Conservation (phyloP, 371 early-diverging fungal species). For the Mucor racemosus region DNA sequence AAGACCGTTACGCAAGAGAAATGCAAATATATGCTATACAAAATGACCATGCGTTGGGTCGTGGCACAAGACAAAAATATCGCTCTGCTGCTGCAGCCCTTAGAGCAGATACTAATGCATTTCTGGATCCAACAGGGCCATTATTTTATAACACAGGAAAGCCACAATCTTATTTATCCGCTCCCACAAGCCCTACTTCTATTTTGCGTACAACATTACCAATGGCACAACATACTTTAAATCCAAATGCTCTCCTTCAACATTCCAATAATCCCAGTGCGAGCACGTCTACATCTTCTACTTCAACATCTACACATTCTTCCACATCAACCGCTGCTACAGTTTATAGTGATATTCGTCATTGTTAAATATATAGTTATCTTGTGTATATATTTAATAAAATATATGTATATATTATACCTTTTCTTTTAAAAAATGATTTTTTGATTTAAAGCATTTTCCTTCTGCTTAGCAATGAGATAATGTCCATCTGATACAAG, state of each 20-base stretch:
- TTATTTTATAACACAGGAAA: constrained; percentile 11
- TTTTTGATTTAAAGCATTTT: too few relatives aligned
- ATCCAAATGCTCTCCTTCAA: constrained; percentile 17
- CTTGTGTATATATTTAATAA: background rate
- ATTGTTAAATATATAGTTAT: background rate
- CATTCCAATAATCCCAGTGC: background rate
- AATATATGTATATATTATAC: constrained; percentile 4
- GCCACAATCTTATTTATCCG: constrained; percentile 3
- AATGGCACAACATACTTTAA: constrained; percentile 9
- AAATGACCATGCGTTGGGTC: constrained; percentile 46
- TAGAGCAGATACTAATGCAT: background rate
- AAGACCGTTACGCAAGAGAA: constrained; percentile 76
- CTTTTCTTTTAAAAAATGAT: too few relatives aligned
- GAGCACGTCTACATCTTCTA: background rate
- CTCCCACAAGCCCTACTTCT: constrained; percentile 7
- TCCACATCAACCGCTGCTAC: background rate
- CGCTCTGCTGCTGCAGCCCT: constrained; percentile 15
- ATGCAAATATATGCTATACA: constrained; percentile 66
- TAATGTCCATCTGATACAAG: too few relatives aligned
- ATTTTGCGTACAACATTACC: constrained; percentile 7
- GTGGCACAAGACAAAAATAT: constrained; percentile 56
- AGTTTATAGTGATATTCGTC: background rate
- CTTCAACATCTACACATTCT: background rate
- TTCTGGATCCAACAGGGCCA: background rate
- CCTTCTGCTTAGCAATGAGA: too few relatives aligned